These are phyloP conservation scores for Lasiosphaeria miniovina DNA, from an alignment of 495 filamentous ascomycete species.

Conservation along the genomic window DNA sequence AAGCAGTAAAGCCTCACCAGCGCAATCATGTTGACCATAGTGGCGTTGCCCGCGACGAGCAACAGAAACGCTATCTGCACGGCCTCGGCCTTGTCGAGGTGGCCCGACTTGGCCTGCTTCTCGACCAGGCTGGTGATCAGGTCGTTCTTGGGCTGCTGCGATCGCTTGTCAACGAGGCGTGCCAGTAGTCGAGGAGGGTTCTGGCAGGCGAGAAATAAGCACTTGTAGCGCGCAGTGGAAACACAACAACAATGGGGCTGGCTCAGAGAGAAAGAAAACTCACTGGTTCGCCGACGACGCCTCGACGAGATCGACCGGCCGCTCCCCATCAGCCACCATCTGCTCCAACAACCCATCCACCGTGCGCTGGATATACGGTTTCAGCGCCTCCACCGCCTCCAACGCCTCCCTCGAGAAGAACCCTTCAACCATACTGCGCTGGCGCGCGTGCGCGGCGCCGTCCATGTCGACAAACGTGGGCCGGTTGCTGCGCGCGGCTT, in stretches of 20 bases:
- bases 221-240: background rate
- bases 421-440: conserved; percentile 43
- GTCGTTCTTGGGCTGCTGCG: conserved; percentile 36
- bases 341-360: conserved; percentile 37
- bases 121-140: conserved; percentile 41
- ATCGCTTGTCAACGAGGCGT: conserved; percentile 37
- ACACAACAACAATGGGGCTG: background rate
- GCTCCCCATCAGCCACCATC: conserved; percentile 30
- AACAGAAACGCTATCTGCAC: conserved; percentile 45
- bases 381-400: conserved; percentile 35
- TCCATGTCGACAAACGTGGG: conserved; percentile 53
- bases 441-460: conserved; percentile 41
- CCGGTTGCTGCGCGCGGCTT: conserved; percentile 39
- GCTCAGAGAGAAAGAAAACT: background rate
- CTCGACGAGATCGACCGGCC: conserved; percentile 42
- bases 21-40: conserved; percentile 49
- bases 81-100: conserved; percentile 37
- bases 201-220: conserved; percentile 12
- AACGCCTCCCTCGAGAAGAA: conserved; percentile 38
- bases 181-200: conserved; percentile 38
- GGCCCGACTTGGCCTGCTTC: conserved; percentile 38
- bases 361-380: conserved; percentile 44
- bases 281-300: conserved; percentile 38
- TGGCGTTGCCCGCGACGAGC: conserved; percentile 47
- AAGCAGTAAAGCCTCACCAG: conserved; percentile 23